phyloP scores from a whole-genome alignment of 192 early-diverging fungal species.

The Kickxella alabastrina region DNA sequence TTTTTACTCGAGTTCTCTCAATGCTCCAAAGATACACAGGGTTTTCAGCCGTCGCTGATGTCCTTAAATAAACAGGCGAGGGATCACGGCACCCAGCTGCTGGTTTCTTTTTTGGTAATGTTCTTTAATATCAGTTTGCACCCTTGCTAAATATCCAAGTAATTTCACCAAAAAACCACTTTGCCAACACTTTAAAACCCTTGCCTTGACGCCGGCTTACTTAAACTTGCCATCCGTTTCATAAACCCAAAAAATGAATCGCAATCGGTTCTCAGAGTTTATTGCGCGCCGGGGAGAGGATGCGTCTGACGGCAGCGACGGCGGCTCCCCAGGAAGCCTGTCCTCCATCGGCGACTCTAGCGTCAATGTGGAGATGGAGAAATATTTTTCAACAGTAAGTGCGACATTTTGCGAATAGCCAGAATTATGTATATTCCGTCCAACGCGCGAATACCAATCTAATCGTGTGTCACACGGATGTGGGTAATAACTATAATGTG shows the following conservation, averaged over 20 bases:
- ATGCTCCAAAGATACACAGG: too few relatives aligned
- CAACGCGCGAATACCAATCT: too few relatives aligned
- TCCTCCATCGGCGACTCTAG: slow-evolving; percentile 11
- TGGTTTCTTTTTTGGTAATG: too few relatives aligned
- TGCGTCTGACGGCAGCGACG: slow-evolving; percentile 5
- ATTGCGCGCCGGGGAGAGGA: slow-evolving; percentile 14
- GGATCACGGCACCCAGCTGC: too few relatives aligned
- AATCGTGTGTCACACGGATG: too few relatives aligned
- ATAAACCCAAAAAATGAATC: slow-evolving; percentile 13
- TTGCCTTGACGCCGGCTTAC: too few relatives aligned
- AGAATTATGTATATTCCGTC: background rate
- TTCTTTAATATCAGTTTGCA: too few relatives aligned
- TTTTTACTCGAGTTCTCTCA: too few relatives aligned
- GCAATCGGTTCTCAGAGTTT: slow-evolving; percentile 26
- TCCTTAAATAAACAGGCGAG: too few relatives aligned
- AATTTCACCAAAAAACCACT: background rate
- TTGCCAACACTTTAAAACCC: background rate
- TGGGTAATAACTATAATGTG: background rate
- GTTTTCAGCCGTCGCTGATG: too few relatives aligned
- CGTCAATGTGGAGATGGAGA: slow-evolving; percentile 36
- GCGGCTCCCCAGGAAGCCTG: slow-evolving; percentile 11
- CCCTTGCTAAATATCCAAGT: too few relatives aligned
- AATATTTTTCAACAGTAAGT: slow-evolving; percentile 37
- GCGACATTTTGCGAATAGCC: background rate
- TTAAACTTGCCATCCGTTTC: too few relatives aligned